Base-by-base conservation (phyloP, 495 filamentous ascomycete genomes). In the Usnea hakonensis region DNA sequence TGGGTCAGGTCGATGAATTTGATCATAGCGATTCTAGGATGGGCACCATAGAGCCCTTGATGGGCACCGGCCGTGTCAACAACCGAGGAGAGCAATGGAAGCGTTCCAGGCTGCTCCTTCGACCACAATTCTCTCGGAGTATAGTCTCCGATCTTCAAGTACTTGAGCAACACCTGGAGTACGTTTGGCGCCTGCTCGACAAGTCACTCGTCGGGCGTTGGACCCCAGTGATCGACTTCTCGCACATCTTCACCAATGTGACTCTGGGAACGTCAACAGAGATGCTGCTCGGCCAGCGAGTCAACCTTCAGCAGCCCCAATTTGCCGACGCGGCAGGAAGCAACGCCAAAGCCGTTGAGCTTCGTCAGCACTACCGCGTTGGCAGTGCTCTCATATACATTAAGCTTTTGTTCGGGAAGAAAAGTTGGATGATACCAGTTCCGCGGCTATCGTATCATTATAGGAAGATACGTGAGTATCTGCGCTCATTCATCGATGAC, bases 1-100 rank as follows among this genome's bases (percentile, higher is more conserved):
- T 87, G 1, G 83, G 81, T 1, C 83, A 89, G 67, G 90, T 89
- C 67, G 74, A 78, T 21, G 82, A 83, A 62, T 85, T 85, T 64
- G 74, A 72, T 36, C 61, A 85, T 3, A 81, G 79, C 32, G 3
- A 19, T 70, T 65, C 5, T 35, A 56, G 72, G 8, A 37, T 58
- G 19, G 48, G 62, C 13, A 58, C 55, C 8, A 65, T 65, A 33
- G 58, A 48, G 38, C 58, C 55, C 0, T 64, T 79, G 21, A 65
- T 76, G 23, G 77, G 77, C 11, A 62, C 70, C 23, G 73, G 76
- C 1, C 75, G 78, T 37, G 78, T 80, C 63, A 76, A 69, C 1
- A 61, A 70, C 1, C 74, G 78, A 48, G 75, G 75, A 6, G 57
- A 64, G 37, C 58, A 64, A 55, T 81, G 79, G 79, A 63, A 72